Evolutionary conservation across 2,329 filamentous ascomycete genomes (phyloP), one percentile per base, ranked within the genome.

Genomic region (Sarocladium oryzae): DNA sequence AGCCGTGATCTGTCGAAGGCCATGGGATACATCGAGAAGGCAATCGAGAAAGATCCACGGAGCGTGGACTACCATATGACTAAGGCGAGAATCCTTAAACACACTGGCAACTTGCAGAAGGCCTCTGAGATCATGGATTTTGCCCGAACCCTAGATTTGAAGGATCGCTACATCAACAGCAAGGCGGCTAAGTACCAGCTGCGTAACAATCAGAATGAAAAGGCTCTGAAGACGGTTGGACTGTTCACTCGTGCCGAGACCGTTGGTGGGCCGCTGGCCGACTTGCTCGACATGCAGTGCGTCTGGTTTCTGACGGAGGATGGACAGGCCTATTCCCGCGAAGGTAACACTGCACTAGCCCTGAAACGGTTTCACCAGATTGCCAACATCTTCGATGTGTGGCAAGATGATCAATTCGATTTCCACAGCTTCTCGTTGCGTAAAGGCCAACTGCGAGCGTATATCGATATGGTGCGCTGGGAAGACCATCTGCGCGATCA

Each of bases 381-480:
- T 52, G 85, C 86, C 66, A 89, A 88, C 69, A 95, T 99, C 57
- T 99, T 99, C 62, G 92, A 97, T 58, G 84, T 89, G 18, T 99
- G 93, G 93, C 87, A 95, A 64, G 95, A 99, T 66, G 93, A 99
- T 61, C 93, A 99, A 63, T 96, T 97, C 61, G 93, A 99, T 66
- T 99, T 99, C 75, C 95, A 99, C 75, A 89, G 84, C 66, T 99
- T 99, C 69, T 96, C 90, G 18, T 75, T 99, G n/a, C 79, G 93
- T 18, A 99, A 97, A 69, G 95, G 95, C 13, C 92, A 96, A 75
- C 89, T 97, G 54, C 79, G 92, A 52, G 88, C 93, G 1, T 99
- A 99, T 64, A 76, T 99, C 36, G 91, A 96, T 60, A 96, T 99
- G 89, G 78, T 99, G 43, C 82, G 87, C 59, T 99, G 93, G 95